A percentile compares a stretch with the other conserved stretches of the same genome.
These are phyloP conservation scores for Trametes sanguinea DNA, from an alignment of 768 basidiomycete genomes.

Conservation along the genomic window DNA sequence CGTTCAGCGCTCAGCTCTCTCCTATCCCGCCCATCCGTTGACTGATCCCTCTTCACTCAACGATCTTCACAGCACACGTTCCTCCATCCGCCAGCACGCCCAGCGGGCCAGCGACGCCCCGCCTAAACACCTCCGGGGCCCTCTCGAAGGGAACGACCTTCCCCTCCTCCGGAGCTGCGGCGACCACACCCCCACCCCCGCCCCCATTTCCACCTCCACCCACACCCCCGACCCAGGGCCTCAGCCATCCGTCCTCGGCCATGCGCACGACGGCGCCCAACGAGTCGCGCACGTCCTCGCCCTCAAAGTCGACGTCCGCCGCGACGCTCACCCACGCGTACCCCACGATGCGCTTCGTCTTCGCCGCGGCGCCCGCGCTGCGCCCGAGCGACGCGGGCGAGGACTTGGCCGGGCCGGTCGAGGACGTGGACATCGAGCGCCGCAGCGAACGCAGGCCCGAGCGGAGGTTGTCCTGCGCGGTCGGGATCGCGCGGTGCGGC, in stretches of 20 bases:
- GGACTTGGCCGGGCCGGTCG: neutral
- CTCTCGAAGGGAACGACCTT: constrained; percentile 56
- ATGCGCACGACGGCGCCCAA: constrained; percentile 43
- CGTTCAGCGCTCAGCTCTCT: neutral
- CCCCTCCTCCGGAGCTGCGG: constrained; percentile 27
- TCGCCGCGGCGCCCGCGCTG: neutral
- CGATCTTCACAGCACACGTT: constrained; percentile 36
- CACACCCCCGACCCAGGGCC: constrained; percentile 44
- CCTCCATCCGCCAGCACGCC: constrained; percentile 35
- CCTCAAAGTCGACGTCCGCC: constrained; percentile 84
- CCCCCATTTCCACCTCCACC: constrained; percentile 6
- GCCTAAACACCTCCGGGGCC: constrained; percentile 51
- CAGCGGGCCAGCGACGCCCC: constrained; percentile 27
- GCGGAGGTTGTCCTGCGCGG: constrained; percentile 69
- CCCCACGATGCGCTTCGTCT: constrained; percentile 48
- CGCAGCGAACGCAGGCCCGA: constrained; percentile 67
- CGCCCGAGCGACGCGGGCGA: constrained; percentile 9
- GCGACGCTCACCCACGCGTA: constrained; percentile 84
- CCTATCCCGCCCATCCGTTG: neutral
- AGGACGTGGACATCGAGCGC: constrained; percentile 31
- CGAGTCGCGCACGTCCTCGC: constrained; percentile 65
- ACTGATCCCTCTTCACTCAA: constrained; percentile 11
- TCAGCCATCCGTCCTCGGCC: constrained; percentile 41
- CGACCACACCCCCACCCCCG: constrained; percentile 18
- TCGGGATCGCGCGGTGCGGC: constrained; percentile 65